phyloP scores from a whole-genome alignment of 768 basidiomycete genomes.

The Auriculariales sp. region DNA sequence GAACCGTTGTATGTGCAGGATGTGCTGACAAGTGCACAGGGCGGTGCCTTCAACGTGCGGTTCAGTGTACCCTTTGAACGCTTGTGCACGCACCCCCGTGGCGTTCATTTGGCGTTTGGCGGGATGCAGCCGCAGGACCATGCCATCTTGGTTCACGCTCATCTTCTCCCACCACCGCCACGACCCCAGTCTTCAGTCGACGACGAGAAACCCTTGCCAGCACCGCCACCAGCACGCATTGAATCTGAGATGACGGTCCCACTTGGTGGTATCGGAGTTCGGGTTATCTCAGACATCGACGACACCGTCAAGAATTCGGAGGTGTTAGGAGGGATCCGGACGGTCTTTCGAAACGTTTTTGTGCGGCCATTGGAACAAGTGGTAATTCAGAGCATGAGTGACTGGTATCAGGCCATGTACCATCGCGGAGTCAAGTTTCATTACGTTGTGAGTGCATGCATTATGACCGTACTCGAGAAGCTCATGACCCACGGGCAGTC shows the following conservation, averaged over 20 bases:
- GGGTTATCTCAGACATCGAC: conserved; percentile 87
- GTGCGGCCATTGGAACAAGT: conserved; percentile 70
- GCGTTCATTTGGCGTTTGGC: conserved; percentile 42
- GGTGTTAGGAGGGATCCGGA: conserved; percentile 62
- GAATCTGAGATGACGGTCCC: conserved; percentile 14
- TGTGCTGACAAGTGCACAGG: conserved; percentile 49
- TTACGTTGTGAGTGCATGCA: conserved; percentile 55
- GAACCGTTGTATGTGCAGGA: conserved; percentile 35
- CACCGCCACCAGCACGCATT: background rate
- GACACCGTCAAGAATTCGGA: conserved; percentile 80
- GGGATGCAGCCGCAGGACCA: conserved; percentile 31
- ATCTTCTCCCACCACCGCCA: conserved; percentile 29
- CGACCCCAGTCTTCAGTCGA: conserved; percentile 2
- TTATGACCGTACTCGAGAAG: background rate
- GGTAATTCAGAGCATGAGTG: conserved; percentile 69
- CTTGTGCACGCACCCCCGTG: conserved; percentile 45
- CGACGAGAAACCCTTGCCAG: background rate
- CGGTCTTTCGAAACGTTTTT: conserved; percentile 84
- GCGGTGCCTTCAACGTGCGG: conserved; percentile 54
- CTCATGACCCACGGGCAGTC: conserved; percentile 36
- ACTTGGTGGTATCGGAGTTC: conserved; percentile 48
- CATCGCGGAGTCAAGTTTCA: conserved; percentile 63
- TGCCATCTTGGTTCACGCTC: conserved; percentile 39
- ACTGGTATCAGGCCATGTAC: conserved; percentile 64
- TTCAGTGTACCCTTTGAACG: conserved; percentile 56